These are phyloP conservation scores for Solanum hybrid DNA, from an alignment of 305 asterid species.

Conservation along the genomic window DNA sequence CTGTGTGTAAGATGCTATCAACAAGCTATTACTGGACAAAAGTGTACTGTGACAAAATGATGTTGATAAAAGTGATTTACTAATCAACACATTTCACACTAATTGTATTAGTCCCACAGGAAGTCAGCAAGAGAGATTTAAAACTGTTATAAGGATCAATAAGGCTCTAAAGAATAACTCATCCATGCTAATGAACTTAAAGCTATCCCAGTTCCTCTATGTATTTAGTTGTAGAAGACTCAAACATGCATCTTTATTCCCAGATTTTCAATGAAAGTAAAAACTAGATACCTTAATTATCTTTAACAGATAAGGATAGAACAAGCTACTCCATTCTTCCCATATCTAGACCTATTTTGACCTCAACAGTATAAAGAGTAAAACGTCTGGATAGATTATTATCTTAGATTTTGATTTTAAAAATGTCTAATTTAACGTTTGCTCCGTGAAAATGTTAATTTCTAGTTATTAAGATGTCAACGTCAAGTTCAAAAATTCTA, in stretches of 20 bases:
- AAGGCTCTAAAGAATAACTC: neutral
- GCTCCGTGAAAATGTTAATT: neutral
- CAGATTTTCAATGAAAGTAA: neutral
- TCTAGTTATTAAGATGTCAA: neutral
- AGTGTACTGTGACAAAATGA: neutral
- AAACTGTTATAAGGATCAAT: neutral
- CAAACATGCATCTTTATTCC: neutral
- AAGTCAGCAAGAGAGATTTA: neutral
- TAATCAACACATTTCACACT: neutral
- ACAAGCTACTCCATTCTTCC: neutral
- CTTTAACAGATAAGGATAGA: no score
- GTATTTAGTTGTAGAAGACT: neutral
- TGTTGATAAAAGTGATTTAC: neutral
- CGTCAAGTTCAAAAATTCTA: neutral
- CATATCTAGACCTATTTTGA: neutral
- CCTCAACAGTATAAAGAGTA: neutral
- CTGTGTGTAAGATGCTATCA: neutral
- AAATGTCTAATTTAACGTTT: neutral
- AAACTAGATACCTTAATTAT: neutral
- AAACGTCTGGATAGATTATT: neutral
- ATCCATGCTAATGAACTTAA: neutral
- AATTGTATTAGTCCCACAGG: neutral
- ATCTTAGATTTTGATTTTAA: neutral
- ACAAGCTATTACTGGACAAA: neutral
- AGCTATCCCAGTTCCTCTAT: neutral